phyloP scores from a whole-genome alignment of 2,329 filamentous ascomycete species.

The Diplodia seriata region DNA sequence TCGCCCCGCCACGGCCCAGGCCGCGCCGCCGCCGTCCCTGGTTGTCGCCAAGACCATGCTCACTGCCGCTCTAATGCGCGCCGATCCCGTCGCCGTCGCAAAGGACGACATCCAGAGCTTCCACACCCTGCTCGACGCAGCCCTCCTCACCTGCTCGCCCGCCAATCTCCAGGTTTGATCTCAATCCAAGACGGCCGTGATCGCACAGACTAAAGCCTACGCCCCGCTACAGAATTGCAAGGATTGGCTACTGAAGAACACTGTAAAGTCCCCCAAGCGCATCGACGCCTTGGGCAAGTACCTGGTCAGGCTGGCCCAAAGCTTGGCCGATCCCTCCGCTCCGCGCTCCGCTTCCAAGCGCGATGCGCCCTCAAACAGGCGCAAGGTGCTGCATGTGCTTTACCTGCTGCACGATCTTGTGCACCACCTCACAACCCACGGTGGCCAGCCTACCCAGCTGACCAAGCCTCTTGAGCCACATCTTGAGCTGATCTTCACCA shows the following conservation, averaged over 20 bases:
- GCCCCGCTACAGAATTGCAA: constrained; percentile 75
- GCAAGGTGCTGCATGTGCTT: constrained; percentile 76
- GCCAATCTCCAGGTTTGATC: constrained; percentile 33
- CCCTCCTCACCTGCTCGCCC: constrained; percentile 28
- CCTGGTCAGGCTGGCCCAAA: constrained; percentile 71
- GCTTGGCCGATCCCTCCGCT: constrained; percentile 46
- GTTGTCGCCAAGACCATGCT: constrained; percentile 29
- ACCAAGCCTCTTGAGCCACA: constrained; percentile 64
- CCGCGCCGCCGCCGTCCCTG: constrained; percentile 9
- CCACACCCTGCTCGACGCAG: constrained; percentile 31
- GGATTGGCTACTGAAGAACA: constrained; percentile 78
- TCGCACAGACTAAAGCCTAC: constrained; percentile 23
- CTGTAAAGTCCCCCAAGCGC: constrained; percentile 71
- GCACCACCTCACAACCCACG: constrained; percentile 49
- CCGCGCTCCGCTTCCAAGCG: constrained; percentile 32
- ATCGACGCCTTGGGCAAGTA: constrained; percentile 76
- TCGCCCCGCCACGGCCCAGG: constrained; percentile 3
- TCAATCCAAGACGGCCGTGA: constrained; percentile 16
- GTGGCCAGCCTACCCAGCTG: constrained; percentile 44
- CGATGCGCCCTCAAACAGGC: constrained; percentile 63
- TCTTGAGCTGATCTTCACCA: constrained; percentile 67
- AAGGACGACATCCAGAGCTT: constrained; percentile 27
- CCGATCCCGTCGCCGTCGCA: constrained; percentile 17
- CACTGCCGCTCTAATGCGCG: constrained; percentile 21
- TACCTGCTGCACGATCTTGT: constrained; percentile 82